Evolutionary conservation across 257 asterid species (phyloP).

Genomic region (Solanum bulbocastanum): DNA sequence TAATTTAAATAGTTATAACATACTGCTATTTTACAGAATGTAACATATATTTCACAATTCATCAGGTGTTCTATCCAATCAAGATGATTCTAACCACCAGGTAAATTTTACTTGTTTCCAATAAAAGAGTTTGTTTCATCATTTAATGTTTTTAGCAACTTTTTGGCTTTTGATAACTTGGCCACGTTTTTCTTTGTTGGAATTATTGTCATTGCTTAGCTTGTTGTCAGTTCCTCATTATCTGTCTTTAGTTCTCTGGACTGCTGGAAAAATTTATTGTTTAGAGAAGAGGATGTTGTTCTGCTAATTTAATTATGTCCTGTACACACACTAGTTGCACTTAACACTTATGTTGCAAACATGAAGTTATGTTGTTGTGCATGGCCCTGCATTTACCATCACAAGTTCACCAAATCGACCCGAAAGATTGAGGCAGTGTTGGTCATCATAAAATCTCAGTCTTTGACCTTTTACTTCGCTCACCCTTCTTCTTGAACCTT

Average conservation of each 20-base stretch:
- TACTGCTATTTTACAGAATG: neutral
- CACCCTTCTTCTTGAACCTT: neutral
- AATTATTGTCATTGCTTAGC: neutral
- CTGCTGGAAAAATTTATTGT: neutral
- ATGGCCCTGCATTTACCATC: neutral
- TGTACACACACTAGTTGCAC: neutral
- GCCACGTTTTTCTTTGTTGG: neutral
- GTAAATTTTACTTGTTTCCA: slow-evolving; percentile 11
- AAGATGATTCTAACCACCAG: slow-evolving; percentile 47
- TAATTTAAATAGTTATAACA: neutral
- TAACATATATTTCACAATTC: neutral
- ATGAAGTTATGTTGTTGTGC: neutral
- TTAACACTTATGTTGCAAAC: neutral
- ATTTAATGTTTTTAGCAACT: neutral
- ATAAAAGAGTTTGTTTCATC: neutral
- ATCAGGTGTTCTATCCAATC: slow-evolving; percentile 37
- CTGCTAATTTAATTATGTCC: neutral
- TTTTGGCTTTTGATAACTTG: neutral
- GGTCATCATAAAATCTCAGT: neutral
- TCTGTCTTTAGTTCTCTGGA: neutral
- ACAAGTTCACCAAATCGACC: neutral
- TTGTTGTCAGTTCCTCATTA: neutral
- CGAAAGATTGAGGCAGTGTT: neutral
- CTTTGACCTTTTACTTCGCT: neutral
- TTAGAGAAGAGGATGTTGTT: neutral